Evolutionary conservation across 2,329 filamentous ascomycete genomes (phyloP), one percentile per base, ranked within the genome.

Genomic region (Pseudophaeomoniella oleicola): DNA sequence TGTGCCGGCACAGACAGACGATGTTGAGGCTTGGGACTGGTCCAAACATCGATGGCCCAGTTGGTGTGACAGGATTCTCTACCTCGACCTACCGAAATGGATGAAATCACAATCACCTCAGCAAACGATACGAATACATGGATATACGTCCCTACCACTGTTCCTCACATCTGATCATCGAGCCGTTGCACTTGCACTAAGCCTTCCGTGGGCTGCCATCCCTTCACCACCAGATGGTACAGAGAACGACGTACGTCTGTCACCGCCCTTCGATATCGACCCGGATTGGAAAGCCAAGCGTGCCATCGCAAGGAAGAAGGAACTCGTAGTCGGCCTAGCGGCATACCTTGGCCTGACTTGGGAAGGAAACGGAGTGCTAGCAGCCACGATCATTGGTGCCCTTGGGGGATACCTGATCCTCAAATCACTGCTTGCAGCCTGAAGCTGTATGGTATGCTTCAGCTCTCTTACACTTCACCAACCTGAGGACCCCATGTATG

Each of bases 31-130:
- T 9, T 88, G 81, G 78, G 60, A 65, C 19, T 94, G 86, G 72
- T 82, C 86, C 5, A 64, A 67, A 39, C 82, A 92, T 54, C 77
- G 90, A 32, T 92, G 83, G 69, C 87, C 90, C 1, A 78, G 79
- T 50, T 96, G 88, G 90, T 94, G 86, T 50, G 90, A 96, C 57
- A 75, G 90, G 3, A 78, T 96, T 14, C 63, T 96, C 14, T 96
- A 77, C 56, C 64, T 88, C 3, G 72, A 80, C 36, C 59, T 69
- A 15, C 74, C 71, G 14, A 55, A 56, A 15, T 76, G 71, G 68
- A 52, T 66, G 29, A 56, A 56, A 31, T 49, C 54, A 3, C 50
- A 33, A 37, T 43, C 37, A 3, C 47, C 47, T 6, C 48, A 50
- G 19, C 59, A 75, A 22, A 53, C 63, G 5, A 67, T 84, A n/a